These are phyloP conservation scores for Hansenula sp. DNA, from an alignment of 1,139 yeast species.

Conservation along the genomic window DNA sequence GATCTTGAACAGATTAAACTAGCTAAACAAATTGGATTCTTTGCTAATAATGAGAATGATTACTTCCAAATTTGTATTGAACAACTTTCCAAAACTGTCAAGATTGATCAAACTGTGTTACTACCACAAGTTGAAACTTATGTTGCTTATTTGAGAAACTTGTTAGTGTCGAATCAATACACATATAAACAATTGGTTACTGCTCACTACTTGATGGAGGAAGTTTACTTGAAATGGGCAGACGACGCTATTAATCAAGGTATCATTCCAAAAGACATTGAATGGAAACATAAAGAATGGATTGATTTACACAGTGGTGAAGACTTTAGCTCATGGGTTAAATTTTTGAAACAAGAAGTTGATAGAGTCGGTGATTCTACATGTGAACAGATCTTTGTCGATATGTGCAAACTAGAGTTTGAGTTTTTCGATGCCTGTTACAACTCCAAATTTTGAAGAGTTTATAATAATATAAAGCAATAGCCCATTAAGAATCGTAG, in stretches of 20 bases:
- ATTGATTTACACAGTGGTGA: constrained; percentile 45
- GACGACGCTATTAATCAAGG: constrained; percentile 21
- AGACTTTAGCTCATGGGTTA: constrained; percentile 42
- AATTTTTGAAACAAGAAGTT: constrained; percentile 40
- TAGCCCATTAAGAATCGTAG: too few relatives aligned
- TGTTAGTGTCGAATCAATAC: constrained; percentile 24
- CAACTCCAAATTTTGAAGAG: constrained; percentile 11
- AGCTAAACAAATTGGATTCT: constrained; percentile 48
- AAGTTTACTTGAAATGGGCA: constrained; percentile 51
- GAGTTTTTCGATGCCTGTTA: constrained; percentile 46
- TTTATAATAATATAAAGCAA: too few relatives aligned
- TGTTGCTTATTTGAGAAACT: constrained; percentile 30
- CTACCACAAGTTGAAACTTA: constrained; percentile 37
- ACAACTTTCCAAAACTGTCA: constrained; percentile 23
- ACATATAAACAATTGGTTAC: constrained; percentile 44
- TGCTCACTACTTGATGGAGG: constrained; percentile 43
- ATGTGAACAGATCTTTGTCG: constrained; percentile 32
- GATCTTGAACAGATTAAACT: constrained; percentile 32
- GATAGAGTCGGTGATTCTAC: constrained; percentile 30
- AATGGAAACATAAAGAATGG: constrained; percentile 48
- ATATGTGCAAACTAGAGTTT: constrained; percentile 35
- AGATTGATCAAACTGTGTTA: constrained; percentile 9
- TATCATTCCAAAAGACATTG: constrained; percentile 27
- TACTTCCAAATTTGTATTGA: constrained; percentile 37
- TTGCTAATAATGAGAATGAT: constrained; percentile 43